Evolutionary conservation across 257 asterid species (phyloP).

Genomic region (Apocynum venetum): DNA sequence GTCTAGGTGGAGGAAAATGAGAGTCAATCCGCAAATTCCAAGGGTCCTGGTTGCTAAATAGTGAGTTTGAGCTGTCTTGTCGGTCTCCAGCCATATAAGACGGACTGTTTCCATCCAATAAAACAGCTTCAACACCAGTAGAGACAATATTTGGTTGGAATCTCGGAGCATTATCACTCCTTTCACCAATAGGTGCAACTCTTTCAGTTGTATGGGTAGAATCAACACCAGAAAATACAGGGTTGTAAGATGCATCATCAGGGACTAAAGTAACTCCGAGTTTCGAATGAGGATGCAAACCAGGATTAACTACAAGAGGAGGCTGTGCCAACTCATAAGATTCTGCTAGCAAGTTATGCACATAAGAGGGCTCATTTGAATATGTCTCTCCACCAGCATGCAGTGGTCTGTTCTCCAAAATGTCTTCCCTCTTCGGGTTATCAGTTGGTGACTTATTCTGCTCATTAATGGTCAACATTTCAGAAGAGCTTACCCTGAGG

Average conservation of each 20-base stretch:
- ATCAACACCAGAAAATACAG: conserved; percentile 34
- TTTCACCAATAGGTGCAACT: conserved; percentile 32
- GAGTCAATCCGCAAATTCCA: conserved; percentile 64
- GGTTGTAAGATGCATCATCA: conserved; percentile 22
- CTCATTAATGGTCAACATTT: conserved; percentile 34
- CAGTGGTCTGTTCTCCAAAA: conserved; percentile 26
- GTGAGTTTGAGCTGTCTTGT: conserved; percentile 51
- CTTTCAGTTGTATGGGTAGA: conserved; percentile 37
- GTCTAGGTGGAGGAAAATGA: conserved; percentile 74
- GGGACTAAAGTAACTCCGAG: conserved; percentile 35
- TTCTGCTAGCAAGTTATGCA: conserved; percentile 37
- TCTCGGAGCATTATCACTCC: conserved; percentile 44
- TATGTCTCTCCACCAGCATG: conserved; percentile 35
- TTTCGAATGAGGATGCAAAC: conserved; percentile 24
- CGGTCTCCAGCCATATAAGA: conserved; percentile 42
- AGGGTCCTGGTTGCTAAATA: conserved; percentile 76
- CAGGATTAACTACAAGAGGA: conserved; percentile 36
- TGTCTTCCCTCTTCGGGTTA: conserved; percentile 31
- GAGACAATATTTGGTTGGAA: conserved; percentile 37
- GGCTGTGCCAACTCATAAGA: conserved; percentile 36
- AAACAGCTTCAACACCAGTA: conserved; percentile 37
- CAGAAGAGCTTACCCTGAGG: conserved; percentile 56
- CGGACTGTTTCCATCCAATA: conserved; percentile 36
- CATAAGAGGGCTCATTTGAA: conserved; percentile 19
- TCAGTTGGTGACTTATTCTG: conserved; percentile 33